Conservation (phyloP, 306 rosid species). For the Cicer cuneatum region DNA sequence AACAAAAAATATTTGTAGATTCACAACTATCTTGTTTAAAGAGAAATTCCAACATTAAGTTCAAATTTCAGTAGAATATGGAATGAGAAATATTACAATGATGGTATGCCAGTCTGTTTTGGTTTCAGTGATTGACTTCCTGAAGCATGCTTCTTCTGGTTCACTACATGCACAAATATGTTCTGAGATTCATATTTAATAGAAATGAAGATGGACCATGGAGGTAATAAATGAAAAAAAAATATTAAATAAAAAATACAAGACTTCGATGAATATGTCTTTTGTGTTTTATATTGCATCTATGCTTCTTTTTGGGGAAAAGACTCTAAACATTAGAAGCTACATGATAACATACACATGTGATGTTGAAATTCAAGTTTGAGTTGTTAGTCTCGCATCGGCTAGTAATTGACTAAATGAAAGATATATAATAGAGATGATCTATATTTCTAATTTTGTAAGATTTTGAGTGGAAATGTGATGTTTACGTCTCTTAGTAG, state of each 20-base stretch:
- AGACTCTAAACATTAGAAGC: slow-evolving; percentile 7
- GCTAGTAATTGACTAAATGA: too few species aligned
- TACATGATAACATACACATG: background rate
- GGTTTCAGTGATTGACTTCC: slow-evolving; percentile 53
- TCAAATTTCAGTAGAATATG: slow-evolving; percentile 17
- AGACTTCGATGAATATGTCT: slow-evolving; percentile 1
- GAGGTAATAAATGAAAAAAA: slow-evolving; percentile 4
- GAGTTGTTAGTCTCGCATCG: too few species aligned
- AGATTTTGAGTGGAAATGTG: too few species aligned
- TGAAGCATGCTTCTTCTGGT: slow-evolving; percentile 78
- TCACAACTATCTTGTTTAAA: background rate
- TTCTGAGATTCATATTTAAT: slow-evolving; percentile 36
- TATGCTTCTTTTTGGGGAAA: background rate
- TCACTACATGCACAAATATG: slow-evolving; percentile 61
- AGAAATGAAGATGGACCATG: slow-evolving; percentile 11
- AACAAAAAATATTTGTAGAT: background rate
- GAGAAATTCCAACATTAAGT: slow-evolving; percentile 4
- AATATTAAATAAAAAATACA: background rate
- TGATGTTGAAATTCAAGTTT: too few species aligned
- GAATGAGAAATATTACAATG: slow-evolving; percentile 62
- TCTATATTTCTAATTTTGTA: too few species aligned
- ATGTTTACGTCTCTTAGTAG: too few species aligned
- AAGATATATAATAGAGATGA: too few species aligned
- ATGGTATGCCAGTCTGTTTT: slow-evolving; percentile 89
- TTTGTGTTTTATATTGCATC: background rate